Evolutionary conservation across 2,329 filamentous ascomycete species (phyloP).

Genomic region (Thielaviopsis punctulata): DNA sequence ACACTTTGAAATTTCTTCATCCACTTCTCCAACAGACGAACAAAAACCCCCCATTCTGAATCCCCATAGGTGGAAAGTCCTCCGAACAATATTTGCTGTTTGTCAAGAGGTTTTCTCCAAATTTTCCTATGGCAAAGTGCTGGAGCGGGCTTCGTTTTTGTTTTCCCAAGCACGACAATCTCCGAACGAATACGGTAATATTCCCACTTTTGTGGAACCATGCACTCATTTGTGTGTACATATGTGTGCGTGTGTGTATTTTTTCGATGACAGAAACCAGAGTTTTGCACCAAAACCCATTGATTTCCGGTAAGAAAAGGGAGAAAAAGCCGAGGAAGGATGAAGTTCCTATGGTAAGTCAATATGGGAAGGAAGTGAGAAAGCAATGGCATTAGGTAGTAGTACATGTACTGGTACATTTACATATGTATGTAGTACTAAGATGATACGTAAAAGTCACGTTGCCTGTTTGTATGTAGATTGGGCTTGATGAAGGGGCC

Average conservation of each 20-base stretch:
- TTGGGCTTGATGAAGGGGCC: no score
- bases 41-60: background rate
- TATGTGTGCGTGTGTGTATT: background rate
- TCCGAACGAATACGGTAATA: background rate
- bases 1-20: background rate
- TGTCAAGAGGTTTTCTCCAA: no score
- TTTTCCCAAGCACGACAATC: background rate
- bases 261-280: background rate
- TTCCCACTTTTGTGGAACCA: background rate
- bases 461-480: no score
- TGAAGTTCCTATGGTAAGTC: no score
- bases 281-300: no score
- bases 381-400: background rate
- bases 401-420: no score
- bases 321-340: no score
- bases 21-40: background rate
- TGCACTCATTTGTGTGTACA: background rate
- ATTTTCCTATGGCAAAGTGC: background rate
- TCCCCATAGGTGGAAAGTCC: background rate
- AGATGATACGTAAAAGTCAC: no score
- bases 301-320: background rate
- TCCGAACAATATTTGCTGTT: background rate
- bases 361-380: background rate
- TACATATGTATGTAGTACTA: no score
- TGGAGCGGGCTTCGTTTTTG: background rate